Evolutionary conservation across 1,139 yeast genomes (phyloP).

Genomic region (Taiozyma sp.): DNA sequence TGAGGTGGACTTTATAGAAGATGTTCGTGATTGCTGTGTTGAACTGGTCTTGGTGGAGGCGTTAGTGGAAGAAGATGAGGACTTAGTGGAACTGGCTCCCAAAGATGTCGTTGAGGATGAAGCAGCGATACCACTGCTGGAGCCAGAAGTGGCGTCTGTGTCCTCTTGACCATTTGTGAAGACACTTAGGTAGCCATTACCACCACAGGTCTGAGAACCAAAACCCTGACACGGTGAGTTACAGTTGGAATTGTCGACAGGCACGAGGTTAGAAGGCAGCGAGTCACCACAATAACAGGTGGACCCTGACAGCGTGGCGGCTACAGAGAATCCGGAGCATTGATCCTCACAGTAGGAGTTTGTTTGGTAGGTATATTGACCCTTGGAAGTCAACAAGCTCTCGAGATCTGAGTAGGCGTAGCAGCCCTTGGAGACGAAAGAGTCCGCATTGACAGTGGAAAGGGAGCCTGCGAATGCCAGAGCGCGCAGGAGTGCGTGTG

Average conservation of each 20-base stretch:
- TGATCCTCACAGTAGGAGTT: constrained; percentile 42
- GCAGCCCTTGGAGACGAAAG: constrained; percentile 16
- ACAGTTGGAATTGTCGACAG: constrained; percentile 39
- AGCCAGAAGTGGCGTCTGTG: constrained; percentile 14
- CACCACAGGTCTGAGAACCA: constrained; percentile 57
- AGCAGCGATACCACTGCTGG: constrained; percentile 7
- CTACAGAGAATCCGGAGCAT: constrained; percentile 42
- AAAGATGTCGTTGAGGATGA: constrained; percentile 10
- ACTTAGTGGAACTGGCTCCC: neutral
- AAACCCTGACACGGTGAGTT: constrained; percentile 49
- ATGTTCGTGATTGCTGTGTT: constrained; percentile 3
- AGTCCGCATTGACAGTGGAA: neutral
- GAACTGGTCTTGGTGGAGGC: constrained; percentile 8
- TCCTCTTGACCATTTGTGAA: constrained; percentile 31
- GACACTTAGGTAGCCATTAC: constrained; percentile 44
- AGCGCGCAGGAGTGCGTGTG: neutral
- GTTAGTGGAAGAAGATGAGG: neutral
- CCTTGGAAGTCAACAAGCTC: constrained; percentile 13
- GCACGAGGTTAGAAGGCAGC: constrained; percentile 23
- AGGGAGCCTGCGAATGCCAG: neutral
- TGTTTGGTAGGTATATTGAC: constrained; percentile 40
- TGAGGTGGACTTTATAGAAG: neutral
- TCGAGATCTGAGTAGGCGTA: constrained; percentile 14
- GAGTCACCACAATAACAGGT: constrained; percentile 58
- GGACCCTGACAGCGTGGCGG: constrained; percentile 49